Percentiles rank a stretch among this genome's conserved stretches.
phyloP scores from a whole-genome alignment of 192 early-diverging fungal genomes.

The Chytriomyces sp. region DNA sequence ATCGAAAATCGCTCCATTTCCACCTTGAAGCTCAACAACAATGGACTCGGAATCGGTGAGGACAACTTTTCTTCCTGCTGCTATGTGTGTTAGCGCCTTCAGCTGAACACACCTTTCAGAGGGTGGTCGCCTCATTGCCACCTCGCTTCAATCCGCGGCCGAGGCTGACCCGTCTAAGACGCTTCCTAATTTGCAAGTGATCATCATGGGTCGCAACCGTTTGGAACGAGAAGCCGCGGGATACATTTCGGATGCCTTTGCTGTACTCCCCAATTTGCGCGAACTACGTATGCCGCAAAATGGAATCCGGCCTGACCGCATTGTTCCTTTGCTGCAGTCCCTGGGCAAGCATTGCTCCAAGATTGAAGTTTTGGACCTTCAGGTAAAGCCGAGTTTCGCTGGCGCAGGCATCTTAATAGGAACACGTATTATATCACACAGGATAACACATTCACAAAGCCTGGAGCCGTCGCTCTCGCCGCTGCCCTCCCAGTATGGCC shows the following conservation, averaged over 20 bases:
- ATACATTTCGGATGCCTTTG: conserved; percentile 80
- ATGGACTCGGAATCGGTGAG: conserved; percentile 81
- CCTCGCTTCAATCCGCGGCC: conserved; percentile 77
- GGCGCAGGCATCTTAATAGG: neutral
- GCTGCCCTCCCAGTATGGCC: conserved; percentile 76
- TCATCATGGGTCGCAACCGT: conserved; percentile 92
- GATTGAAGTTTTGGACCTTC: conserved; percentile 78
- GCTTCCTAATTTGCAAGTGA: conserved; percentile 67
- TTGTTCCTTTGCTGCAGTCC: conserved; percentile 69
- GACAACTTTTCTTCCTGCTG: neutral
- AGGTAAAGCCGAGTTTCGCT: neutral
- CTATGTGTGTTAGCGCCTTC: too few species aligned
- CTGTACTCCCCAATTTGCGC: conserved; percentile 69
- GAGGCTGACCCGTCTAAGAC: conserved; percentile 69
- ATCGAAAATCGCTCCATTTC: conserved; percentile 79
- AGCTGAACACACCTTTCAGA: conserved; percentile 33
- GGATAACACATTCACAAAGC: conserved; percentile 93
- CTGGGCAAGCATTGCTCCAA: conserved; percentile 61
- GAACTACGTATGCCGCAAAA: conserved; percentile 95
- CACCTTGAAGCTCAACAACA: conserved; percentile 92
- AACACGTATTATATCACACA: conserved; percentile 50
- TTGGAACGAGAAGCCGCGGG: conserved; percentile 82
- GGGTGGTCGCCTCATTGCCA: conserved; percentile 84
- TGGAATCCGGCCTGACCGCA: conserved; percentile 94
- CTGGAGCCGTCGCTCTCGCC: conserved; percentile 80